A percentile compares a stretch with the other conserved stretches of the same genome.
Conservation (phyloP, 257 asterid genomes). For the Linaria vulgaris region DNA sequence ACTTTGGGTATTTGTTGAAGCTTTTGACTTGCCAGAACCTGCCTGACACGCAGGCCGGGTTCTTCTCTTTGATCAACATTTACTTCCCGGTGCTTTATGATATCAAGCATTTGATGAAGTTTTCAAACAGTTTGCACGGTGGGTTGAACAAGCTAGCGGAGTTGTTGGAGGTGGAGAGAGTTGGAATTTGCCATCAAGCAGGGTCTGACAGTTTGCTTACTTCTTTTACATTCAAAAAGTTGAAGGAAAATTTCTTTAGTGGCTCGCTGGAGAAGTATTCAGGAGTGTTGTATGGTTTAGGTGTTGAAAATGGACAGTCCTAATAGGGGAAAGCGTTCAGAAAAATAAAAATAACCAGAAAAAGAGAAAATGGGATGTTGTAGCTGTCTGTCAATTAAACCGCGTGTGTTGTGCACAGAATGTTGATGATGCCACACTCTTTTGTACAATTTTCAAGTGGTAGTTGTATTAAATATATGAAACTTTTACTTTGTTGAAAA, state of each 20-base stretch:
- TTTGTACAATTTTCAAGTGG: constrained; percentile 24
- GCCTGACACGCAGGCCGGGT: constrained; percentile 58
- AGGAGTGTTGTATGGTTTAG: constrained; percentile 75
- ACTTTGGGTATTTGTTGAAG: constrained; percentile 73
- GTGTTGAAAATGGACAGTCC: constrained; percentile 60
- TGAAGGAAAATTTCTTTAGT: constrained; percentile 61
- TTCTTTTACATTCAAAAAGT: constrained; percentile 59
- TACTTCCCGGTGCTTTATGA: constrained; percentile 68
- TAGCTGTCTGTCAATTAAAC: constrained; percentile 18
- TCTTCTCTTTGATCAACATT: constrained; percentile 51
- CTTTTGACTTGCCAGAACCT: constrained; percentile 62
- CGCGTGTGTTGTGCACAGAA: constrained; percentile 23
- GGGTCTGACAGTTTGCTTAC: constrained; percentile 85
- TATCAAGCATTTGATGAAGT: constrained; percentile 76
- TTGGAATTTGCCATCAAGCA: constrained; percentile 80
- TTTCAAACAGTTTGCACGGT: constrained; percentile 69
- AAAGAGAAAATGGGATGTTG: constrained; percentile 14
- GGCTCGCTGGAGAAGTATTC: constrained; percentile 67
- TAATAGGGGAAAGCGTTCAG: constrained; percentile 12
- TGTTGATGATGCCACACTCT: constrained; percentile 12
- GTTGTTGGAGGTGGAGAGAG: constrained; percentile 70
- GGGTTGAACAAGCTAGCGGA: constrained; percentile 77
- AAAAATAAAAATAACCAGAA: constrained; percentile 9
- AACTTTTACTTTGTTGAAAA: constrained; percentile 14
- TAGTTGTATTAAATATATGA: constrained; percentile 18